Base-by-base conservation (phyloP, 2,329 filamentous ascomycete genomes). In the Chrysoporthe puriensis region DNA sequence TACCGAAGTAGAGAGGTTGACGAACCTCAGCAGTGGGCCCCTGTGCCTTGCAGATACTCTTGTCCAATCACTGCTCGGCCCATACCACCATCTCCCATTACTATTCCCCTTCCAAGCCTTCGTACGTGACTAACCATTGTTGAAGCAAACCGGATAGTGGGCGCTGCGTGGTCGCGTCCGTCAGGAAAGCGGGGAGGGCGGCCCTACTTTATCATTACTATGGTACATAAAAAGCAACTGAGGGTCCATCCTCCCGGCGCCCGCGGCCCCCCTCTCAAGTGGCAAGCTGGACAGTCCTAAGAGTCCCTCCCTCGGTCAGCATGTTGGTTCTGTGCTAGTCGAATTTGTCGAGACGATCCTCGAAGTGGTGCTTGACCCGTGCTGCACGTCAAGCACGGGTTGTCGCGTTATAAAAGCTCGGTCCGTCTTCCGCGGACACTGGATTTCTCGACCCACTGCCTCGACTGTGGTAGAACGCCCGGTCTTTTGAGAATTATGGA, bases 21-120 rank as follows among this genome's bases (percentile, higher is more conserved):
- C 56, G n/a, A 58, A 3, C 50, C 32, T 42, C 56, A 58, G 32
- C 44, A 50, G 46, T 50, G 32, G 18, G 46, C 36, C 40, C 50
- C 50, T 21, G 62, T 65, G 16, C 56, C 66, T 61, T 67, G 62
- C 66, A 61, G 48, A 67, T 65, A 43, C 7, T 64, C 14, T 40
- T 48, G 40, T 64, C 66, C 66, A 67, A 67, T 46, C 56, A 57
- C 42, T 48, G 48, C n/a, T 48, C 57, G 40, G 44, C 32, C 66
- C 62, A 56, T 57, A 43, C 40, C 66, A 64, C 62, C 66, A 48
- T n/a, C n/a, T 32, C 11, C 21, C 26, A 26, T 14, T 26, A 54
- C 44, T n/a, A 16, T 32, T 26, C 14, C n/a, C 21, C 21, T 6
- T 21, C 5, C 6, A 9, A n/a, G 46, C 4, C n/a, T 50, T 21